Base-by-base conservation (phyloP, 257 asterid genomes). In the Euphrasia confusa region DNA sequence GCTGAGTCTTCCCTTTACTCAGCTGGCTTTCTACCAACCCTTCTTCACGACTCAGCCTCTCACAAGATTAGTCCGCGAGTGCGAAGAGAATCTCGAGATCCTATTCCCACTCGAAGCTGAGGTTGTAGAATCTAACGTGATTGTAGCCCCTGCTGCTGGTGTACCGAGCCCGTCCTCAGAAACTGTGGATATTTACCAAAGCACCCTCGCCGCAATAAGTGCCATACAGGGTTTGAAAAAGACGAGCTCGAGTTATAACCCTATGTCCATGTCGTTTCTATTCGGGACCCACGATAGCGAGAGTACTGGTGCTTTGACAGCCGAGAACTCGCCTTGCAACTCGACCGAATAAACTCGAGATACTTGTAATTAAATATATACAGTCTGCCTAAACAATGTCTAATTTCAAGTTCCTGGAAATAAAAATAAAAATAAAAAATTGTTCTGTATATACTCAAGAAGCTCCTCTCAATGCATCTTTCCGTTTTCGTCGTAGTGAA, bases 31-130 rank as follows among this genome's bases (percentile, higher is more conserved):
- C 61, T 82, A 81, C 63, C 90, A 93, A 72, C 99, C 97, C 7
- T 89, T 93, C 90, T 87, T 89, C 73, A 73, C 74, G 21, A 83
- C 89, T 4, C 97, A 87, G 39, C 92, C 92, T 47, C 77, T 93
- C 17, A 79, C 96, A 4, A 78, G 82, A 73, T 63, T 93, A 64
- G 80, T 89, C 3, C 77, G 61, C 33, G 96, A 93, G 60, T 93
- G 99, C 26, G 99, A 93, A 79, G 95, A 71, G 66, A 85, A 80
- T 71, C 91, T 85, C 0, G 95, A 93, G 69, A 60, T 79, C 71
- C 84, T 87, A 47, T 83, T 89, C 58, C 99, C 97, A 2, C 57
- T 73, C 39, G 81, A 79, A 76, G 87, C 95, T 1, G 95, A 86
- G 77, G 91, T 92, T 47, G 78, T 84, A 5, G 93, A 88, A 78